These are phyloP conservation scores for Austropuccinia psidii DNA, from an alignment of 1,284 basidiomycete genomes.

Conservation along the genomic window DNA sequence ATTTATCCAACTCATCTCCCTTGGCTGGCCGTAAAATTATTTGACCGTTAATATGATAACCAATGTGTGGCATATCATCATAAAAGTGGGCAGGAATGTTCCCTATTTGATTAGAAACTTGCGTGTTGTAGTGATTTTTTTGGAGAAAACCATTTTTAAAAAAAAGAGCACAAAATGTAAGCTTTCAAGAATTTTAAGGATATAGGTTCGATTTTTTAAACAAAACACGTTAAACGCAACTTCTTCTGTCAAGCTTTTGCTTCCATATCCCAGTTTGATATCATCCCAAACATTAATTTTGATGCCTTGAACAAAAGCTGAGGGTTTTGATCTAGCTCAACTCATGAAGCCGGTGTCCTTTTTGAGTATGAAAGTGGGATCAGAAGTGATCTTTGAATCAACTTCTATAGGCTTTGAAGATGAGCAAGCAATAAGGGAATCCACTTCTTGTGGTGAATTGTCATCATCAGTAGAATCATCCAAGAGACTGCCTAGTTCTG, in stretches of 20 bases:
- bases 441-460: slow-evolving; percentile 10
- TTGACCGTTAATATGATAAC: slow-evolving; percentile 91
- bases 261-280: slow-evolving; percentile 92
- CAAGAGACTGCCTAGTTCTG: slow-evolving; percentile 27
- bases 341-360: slow-evolving; percentile 47
- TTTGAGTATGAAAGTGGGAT: slow-evolving; percentile 53
- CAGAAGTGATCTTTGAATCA: slow-evolving; percentile 56
- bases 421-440: slow-evolving; percentile 41
- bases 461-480: slow-evolving; percentile 17
- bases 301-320: slow-evolving; percentile 69
- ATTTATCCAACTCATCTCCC: slow-evolving; percentile 96
- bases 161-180: slow-evolving; percentile 35
- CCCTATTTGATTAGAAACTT: slow-evolving; percentile 89
- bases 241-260: slow-evolving; percentile 96
- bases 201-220: too few species aligned
- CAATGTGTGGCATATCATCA: slow-evolving; percentile 98
- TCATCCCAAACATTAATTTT: slow-evolving; percentile 77
- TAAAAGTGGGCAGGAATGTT: slow-evolving; percentile 98
- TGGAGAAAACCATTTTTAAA: too few species aligned
- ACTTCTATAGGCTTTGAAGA: slow-evolving; percentile 49
- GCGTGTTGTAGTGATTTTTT: not conserved
- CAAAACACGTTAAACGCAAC: too few species aligned
- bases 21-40: slow-evolving; percentile 87
- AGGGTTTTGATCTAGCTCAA: slow-evolving; percentile 53
- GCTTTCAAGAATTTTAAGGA: too few species aligned